Percentiles rank a stretch among this genome's conserved stretches.
These are phyloP conservation scores for Polytrichum commune DNA, from an alignment of 225 moss, liverwort and hornwort species.

Conservation along the genomic window DNA sequence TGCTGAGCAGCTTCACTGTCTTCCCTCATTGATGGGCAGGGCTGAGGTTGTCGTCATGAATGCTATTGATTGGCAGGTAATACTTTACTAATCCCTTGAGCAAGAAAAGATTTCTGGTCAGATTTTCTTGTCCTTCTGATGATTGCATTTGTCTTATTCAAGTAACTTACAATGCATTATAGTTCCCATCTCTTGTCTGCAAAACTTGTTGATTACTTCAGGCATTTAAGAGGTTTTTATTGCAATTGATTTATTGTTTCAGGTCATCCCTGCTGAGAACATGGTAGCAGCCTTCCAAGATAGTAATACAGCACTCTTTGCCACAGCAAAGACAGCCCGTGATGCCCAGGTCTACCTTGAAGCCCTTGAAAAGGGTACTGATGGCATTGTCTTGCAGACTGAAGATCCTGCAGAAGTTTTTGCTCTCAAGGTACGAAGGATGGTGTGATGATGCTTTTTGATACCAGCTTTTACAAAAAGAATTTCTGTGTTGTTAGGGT, in stretches of 20 bases:
- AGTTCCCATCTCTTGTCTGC: too few relatives aligned
- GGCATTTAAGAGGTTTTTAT: too few relatives aligned
- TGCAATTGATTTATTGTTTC: conserved; percentile 4
- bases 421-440: conserved; percentile 56
- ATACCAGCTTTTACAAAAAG: too few relatives aligned
- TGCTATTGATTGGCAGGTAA: conserved; percentile 79
- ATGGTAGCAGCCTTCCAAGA: conserved; percentile 90
- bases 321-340: conserved; percentile 62
- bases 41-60: conserved; percentile 79
- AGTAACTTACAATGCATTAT: too few relatives aligned
- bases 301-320: conserved; percentile 68
- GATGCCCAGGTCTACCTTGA: conserved; percentile 83
- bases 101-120: too few relatives aligned
- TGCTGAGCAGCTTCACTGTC: conserved; percentile 61
- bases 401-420: conserved; percentile 78
- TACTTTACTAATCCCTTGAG: too few relatives aligned
- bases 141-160: too few relatives aligned
- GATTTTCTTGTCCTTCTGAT: too few relatives aligned
- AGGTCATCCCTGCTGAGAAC: conserved; percentile 87
- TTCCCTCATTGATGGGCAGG: conserved; percentile 59
- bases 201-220: too few relatives aligned
- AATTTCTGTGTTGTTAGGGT: too few relatives aligned
- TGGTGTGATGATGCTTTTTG: too few relatives aligned
- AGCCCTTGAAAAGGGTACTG: conserved; percentile 85
- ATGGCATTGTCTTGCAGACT: conserved; percentile 79